These are phyloP conservation scores for Botrytis porri DNA, from an alignment of 2,329 filamentous ascomycete species.

Conservation along the genomic window DNA sequence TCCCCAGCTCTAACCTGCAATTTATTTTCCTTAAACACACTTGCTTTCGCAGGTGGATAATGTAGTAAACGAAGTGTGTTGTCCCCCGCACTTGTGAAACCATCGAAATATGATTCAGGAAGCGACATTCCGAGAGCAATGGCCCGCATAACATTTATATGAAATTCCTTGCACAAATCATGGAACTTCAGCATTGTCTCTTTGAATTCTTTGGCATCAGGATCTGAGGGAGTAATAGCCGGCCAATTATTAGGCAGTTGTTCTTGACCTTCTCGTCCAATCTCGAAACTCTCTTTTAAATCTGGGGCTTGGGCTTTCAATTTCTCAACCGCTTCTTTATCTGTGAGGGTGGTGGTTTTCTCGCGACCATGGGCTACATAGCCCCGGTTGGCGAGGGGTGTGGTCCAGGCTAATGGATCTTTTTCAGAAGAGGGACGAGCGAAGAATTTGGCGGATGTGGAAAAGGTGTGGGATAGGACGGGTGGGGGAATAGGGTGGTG, in stretches of 20 bases:
- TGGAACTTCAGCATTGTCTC: conserved; percentile 73
- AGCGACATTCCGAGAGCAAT: conserved; percentile 80
- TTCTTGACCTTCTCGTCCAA: conserved; percentile 57
- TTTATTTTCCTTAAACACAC: conserved; percentile 50
- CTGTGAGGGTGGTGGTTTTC: conserved; percentile 29
- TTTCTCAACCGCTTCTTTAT: conserved; percentile 41
- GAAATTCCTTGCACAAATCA: conserved; percentile 68
- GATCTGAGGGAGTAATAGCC: conserved; percentile 41
- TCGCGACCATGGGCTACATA: conserved; percentile 53
- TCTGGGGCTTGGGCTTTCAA: conserved; percentile 57
- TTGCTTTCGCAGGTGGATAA: conserved; percentile 50
- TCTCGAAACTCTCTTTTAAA: conserved; percentile 64
- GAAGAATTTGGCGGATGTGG: conserved; percentile 70
- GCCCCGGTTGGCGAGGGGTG: conserved; percentile 68
- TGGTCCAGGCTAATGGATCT: conserved; percentile 66
- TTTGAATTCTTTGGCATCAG: conserved; percentile 60
- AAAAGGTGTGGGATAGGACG: conserved; percentile 60
- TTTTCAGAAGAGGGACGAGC: conserved; percentile 56
- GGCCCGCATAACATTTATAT: conserved; percentile 77
- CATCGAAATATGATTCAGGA: conserved; percentile 70
- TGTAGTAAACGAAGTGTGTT: conserved; percentile 61
- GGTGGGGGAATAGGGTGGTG: conserved; percentile 68
- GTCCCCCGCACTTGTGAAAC: conserved; percentile 63
- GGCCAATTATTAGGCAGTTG: conserved; percentile 78
- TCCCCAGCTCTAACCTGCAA: conserved; percentile 48